These are phyloP conservation scores for Penicillium nordicum DNA, from an alignment of 2,329 filamentous ascomycete species.

Conservation along the genomic window DNA sequence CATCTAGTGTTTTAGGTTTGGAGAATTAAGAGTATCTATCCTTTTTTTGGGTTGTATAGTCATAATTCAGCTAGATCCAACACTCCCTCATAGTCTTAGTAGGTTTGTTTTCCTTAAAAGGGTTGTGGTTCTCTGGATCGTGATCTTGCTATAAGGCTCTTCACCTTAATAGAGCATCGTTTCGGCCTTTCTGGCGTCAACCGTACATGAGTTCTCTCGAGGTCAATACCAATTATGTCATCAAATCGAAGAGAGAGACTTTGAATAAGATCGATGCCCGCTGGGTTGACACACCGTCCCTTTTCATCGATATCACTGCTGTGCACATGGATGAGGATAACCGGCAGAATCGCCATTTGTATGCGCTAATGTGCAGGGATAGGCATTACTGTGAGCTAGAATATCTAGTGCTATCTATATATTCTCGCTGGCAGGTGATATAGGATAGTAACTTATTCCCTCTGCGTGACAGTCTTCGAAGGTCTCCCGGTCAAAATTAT, in stretches of 20 bases:
- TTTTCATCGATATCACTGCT: constrained; percentile 62
- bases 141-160: no score
- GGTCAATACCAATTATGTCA: constrained; percentile 55
- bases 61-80: no score
- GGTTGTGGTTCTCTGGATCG: no score
- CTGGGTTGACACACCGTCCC: constrained; percentile 58
- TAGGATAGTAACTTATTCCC: constrained; percentile 39
- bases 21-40: no score
- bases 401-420: not conserved
- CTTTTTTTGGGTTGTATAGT: no score
- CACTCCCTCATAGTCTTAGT: no score
- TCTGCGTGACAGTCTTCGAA: no score
- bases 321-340: constrained; percentile 48
- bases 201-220: constrained; percentile 54
- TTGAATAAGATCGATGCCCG: constrained; percentile 59
- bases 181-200: constrained; percentile 39
- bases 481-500: no score
- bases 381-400: constrained; percentile 50
- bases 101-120: no score
- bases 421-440: not conserved
- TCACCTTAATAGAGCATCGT: constrained; percentile 39
- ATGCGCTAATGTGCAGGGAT: constrained; percentile 56
- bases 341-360: constrained; percentile 37
- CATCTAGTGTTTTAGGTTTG: no score
- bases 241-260: constrained; percentile 44